Percentiles rank a stretch among this genome's conserved stretches.
These are phyloP conservation scores for Solanum pennellii DNA, from an alignment of 257 asterid genomes.

Conservation along the genomic window DNA sequence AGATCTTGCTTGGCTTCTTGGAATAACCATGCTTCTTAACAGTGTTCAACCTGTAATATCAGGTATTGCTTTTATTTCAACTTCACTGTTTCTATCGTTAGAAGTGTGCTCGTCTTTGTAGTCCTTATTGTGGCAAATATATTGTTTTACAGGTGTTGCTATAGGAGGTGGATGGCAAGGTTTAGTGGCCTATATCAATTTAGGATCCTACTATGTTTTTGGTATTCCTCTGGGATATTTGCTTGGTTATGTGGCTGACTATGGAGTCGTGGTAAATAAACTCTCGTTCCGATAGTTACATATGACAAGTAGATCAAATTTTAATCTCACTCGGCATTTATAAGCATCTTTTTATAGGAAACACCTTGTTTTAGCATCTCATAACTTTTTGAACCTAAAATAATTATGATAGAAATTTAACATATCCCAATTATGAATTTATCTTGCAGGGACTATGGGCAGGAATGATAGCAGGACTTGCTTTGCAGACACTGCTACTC, in stretches of 20 bases:
- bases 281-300: not conserved
- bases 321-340: not conserved
- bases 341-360: not conserved
- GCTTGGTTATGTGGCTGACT: constrained; percentile 48
- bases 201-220: constrained; percentile 53
- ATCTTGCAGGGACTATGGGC: constrained; percentile 62
- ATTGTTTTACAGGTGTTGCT: constrained; percentile 43
- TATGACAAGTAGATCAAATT: not conserved
- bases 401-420: not conserved
- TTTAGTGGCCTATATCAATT: constrained; percentile 63
- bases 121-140: not conserved
- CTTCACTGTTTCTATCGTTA: not conserved
- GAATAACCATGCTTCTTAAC: constrained; percentile 70
- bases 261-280: constrained; percentile 41
- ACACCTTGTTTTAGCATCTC: not conserved
- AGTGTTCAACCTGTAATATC: constrained; percentile 83
- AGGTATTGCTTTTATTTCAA: constrained; percentile 14
- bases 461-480: constrained; percentile 63
- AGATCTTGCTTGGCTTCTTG: constrained; percentile 51
- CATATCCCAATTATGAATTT: not conserved
- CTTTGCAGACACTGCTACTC: constrained; percentile 49
- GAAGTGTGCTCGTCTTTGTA: not conserved
- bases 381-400: not conserved
- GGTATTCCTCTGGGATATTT: constrained; percentile 56
- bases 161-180: constrained; percentile 87